Evolutionary conservation across 2,329 filamentous ascomycete genomes (phyloP).

Genomic region (Xylariaceae sp.): DNA sequence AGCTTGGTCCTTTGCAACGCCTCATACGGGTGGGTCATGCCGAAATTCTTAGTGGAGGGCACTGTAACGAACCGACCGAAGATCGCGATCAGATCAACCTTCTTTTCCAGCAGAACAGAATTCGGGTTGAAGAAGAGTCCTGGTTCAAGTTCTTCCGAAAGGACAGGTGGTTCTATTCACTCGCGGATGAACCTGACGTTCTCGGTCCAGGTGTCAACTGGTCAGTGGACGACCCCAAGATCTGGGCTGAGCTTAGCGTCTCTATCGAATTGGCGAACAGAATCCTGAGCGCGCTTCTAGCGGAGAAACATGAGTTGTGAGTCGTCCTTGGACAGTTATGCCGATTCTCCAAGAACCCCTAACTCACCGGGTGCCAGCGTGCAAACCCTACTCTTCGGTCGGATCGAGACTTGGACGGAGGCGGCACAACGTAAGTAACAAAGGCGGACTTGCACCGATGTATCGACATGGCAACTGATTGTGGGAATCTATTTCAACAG

Average conservation of each 20-base stretch:
- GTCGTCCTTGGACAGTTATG: conserved; percentile 8
- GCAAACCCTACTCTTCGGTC: conserved; percentile 12
- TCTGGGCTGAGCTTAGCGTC: conserved; percentile 9
- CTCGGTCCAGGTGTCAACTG: neutral
- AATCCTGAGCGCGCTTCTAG: conserved; percentile 8
- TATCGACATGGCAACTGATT: neutral
- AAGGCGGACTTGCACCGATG: no score
- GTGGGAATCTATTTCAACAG: neutral
- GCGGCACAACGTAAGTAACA: neutral
- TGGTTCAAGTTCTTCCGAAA: conserved; percentile 15
- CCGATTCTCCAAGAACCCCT: neutral
- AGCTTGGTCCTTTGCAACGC: conserved; percentile 3
- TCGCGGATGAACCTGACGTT: neutral
- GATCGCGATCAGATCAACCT: neutral
- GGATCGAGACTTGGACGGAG: neutral
- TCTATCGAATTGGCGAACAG: conserved; percentile 14
- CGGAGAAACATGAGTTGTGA: conserved; percentile 12
- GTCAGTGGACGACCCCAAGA: conserved; percentile 8
- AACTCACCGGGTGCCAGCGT: conserved; percentile 9
- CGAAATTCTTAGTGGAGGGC: conserved; percentile 5
- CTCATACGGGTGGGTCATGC: neutral
- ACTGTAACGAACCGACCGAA: neutral
- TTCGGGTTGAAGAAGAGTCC: conserved; percentile 8
- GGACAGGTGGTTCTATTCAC: conserved; percentile 3
- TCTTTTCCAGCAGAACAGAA: neutral